These are phyloP conservation scores for Hypomyces rosellus DNA, from an alignment of 2,329 filamentous ascomycete species.

Conservation along the genomic window DNA sequence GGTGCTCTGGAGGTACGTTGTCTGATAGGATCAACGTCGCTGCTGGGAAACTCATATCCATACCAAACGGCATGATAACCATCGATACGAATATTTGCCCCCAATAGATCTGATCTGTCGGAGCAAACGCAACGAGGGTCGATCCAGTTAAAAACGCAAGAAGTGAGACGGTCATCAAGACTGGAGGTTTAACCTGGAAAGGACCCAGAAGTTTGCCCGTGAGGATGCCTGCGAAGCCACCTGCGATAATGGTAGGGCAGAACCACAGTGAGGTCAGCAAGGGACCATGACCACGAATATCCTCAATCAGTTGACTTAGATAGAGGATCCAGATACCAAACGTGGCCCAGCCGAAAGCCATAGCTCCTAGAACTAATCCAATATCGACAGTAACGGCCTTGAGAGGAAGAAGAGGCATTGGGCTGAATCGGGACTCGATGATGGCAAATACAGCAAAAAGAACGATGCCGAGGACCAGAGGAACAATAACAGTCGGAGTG, in stretches of 20 bases:
- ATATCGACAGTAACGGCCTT: constrained; percentile 36
- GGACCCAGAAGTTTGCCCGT: constrained; percentile 37
- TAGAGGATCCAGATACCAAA: constrained; percentile 52
- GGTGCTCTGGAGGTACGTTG: constrained; percentile 37
- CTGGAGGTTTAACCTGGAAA: constrained; percentile 25
- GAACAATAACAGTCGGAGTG: constrained; percentile 47
- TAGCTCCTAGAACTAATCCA: constrained; percentile 51
- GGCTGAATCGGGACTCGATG: constrained; percentile 43
- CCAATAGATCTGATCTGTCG: constrained; percentile 57
- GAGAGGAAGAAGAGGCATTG: constrained; percentile 53
- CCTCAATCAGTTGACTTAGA: constrained; percentile 42
- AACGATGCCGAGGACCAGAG: constrained; percentile 51
- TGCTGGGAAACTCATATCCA: constrained; percentile 62
- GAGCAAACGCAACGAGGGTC: constrained; percentile 40
- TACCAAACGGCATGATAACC: constrained; percentile 54
- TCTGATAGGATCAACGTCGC: constrained; percentile 56
- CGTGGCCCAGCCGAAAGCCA: constrained; percentile 47
- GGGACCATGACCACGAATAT: constrained; percentile 35
- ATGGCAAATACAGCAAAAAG: constrained; percentile 50
- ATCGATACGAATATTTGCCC: constrained; percentile 53
- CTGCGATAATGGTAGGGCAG: constrained; percentile 37
- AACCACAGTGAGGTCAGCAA: constrained; percentile 40
- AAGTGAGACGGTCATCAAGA: constrained; percentile 40
- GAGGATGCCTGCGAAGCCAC: constrained; percentile 38
- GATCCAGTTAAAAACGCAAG: constrained; percentile 37